Conservation (phyloP, 495 filamentous ascomycete genomes). For the Penicillium roqueforti region DNA sequence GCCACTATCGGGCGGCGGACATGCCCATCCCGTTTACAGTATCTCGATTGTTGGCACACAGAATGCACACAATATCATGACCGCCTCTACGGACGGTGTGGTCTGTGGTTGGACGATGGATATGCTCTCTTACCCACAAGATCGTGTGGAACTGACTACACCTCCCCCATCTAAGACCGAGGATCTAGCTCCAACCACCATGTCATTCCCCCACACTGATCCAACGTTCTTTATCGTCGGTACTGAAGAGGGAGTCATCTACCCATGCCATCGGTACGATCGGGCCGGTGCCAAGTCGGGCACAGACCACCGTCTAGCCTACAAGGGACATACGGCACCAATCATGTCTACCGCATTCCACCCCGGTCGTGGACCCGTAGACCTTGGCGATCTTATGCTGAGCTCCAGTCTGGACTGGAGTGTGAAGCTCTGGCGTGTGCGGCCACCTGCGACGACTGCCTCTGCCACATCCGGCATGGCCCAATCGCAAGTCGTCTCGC, state of each 20-base stretch:
- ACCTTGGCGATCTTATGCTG: conserved; percentile 92
- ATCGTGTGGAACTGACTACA: conserved; percentile 77
- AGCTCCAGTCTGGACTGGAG: conserved; percentile 89
- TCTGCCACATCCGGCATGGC: conserved; percentile 39
- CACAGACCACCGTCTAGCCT: conserved; percentile 78
- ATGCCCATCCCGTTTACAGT: conserved; percentile 94
- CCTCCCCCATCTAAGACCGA: conserved; percentile 90
- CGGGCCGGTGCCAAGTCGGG: conserved; percentile 94
- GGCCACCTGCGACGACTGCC: conserved; percentile 56
- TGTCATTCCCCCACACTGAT: conserved; percentile 93
- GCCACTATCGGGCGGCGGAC: conserved; percentile 81
- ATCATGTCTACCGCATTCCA: conserved; percentile 97
- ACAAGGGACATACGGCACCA: conserved; percentile 83
- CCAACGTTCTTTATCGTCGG: conserved; percentile 97
- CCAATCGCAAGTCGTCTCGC: conserved; percentile 49
- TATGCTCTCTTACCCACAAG: conserved; percentile 94
- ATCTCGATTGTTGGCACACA: conserved; percentile 95
- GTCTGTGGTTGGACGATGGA: conserved; percentile 96
- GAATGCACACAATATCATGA: conserved; percentile 97
- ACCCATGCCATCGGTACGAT: conserved; percentile 94
- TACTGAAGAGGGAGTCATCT: conserved; percentile 93
- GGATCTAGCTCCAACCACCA: conserved; percentile 91
- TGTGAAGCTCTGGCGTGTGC: conserved; percentile 92
- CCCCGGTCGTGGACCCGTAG: conserved; percentile 81
- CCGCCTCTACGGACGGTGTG: conserved; percentile 90